phyloP scores from a whole-genome alignment of 31 red algal species.

The Asparagopsis taxiformis region DNA sequence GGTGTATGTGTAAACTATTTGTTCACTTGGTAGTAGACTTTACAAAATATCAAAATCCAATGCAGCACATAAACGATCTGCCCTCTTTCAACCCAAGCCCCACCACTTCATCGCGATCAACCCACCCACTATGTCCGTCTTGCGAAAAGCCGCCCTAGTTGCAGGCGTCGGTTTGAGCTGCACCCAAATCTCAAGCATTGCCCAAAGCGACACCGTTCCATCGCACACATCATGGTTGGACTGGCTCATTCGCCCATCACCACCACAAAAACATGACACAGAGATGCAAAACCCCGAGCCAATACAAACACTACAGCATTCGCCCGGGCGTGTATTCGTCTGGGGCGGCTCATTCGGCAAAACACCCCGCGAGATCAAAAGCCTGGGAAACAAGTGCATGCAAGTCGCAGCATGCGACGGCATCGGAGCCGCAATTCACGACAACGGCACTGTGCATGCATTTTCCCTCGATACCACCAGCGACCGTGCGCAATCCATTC shows the following conservation, averaged over 20 bases:
- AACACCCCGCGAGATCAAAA: slow-evolving; percentile 17
- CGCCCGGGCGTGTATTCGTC: slow-evolving; percentile 30
- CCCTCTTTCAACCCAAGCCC: too few species aligned
- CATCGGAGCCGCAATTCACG: slow-evolving; percentile 34
- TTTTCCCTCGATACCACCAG: not conserved
- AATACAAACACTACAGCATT: not conserved
- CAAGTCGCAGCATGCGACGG: slow-evolving; percentile 32
- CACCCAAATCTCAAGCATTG: not conserved
- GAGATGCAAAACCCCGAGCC: not conserved
- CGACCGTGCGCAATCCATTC: slow-evolving; percentile 10
- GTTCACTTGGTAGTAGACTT: too few species aligned
- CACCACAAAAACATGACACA: not conserved
- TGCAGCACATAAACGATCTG: too few species aligned
- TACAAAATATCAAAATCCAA: too few species aligned
- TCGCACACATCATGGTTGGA: not conserved
- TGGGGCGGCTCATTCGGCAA: slow-evolving; percentile 62
- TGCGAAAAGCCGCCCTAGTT: not conserved
- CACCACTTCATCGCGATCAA: too few species aligned
- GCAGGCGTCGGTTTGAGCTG: not conserved
- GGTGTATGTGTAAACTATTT: too few species aligned
- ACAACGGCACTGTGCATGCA: slow-evolving; percentile 12
- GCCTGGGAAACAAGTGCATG: slow-evolving; percentile 14
- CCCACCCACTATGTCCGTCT: not conserved
- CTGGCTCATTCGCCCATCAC: slow-evolving; percentile 7
- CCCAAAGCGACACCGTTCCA: not conserved